Base-by-base conservation (phyloP, 2,329 filamentous ascomycete species). In the Westerdykella sp. region DNA sequence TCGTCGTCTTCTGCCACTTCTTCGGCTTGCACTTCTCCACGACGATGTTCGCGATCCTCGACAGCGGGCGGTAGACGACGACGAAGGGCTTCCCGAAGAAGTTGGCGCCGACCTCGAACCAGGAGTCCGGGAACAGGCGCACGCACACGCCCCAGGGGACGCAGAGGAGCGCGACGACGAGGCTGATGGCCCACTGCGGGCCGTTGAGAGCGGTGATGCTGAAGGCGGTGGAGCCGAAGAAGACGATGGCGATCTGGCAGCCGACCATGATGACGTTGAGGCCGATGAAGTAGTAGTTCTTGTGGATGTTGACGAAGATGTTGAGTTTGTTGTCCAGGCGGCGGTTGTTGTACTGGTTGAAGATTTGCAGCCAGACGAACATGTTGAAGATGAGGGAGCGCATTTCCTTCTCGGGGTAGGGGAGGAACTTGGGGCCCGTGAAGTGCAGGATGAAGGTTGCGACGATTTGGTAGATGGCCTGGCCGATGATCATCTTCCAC, bases 281-380 rank as follows among this genome's bases (percentile, higher is more conserved):
- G 14, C 66, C 57, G 39, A 80, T 70, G 54, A 81, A 81, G 60
- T 78, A 78, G 49, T 67, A 68, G 57, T 80, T 81, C 43, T 70
- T 71, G 50, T 73, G 70, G 10, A 81, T 60, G n/a, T 76, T 76
- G 51, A 77, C 72, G 47, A 81, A 76, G 42, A 80, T 74, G 54
- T 81, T 81, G 65, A 81, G 72, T 46, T 74, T 73, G 60, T 80
- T 81, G 55, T 81, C 78, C 1, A 81, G 68, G 35, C 77, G 76
- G 31, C 79, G 76, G 55, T 79, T 80, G 65, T 82, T 83, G 67
- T 80, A 76, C 63, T 81, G 74, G 60, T 83, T 84, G 68, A 83
- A 84, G 47, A 84, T 82, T 55, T 84, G 81, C 70, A 84, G 77
- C 79, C 80, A 84, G 6, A 84, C 80, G 53, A 82, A 84, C 0